Percentiles rank a stretch among this genome's conserved stretches.
These are phyloP conservation scores for Gossypium herbaceum DNA, from an alignment of 345 rosid species.

Conservation along the genomic window DNA sequence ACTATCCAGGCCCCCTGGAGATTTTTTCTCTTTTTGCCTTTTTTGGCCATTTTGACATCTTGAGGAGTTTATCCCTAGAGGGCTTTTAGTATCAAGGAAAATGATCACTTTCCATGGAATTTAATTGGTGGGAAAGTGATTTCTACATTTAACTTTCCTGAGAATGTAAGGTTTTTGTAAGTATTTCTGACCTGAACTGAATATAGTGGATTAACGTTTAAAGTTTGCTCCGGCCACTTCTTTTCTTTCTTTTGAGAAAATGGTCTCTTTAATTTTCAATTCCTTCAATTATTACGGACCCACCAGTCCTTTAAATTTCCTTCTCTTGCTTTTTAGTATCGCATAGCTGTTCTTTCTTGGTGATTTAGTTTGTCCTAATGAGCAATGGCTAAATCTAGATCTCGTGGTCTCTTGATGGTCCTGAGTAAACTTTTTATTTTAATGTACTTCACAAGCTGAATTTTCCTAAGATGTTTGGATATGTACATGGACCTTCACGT, in stretches of 20 bases:
- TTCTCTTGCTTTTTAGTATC: not conserved
- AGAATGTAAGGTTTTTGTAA: not conserved
- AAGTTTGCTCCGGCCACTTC: not conserved
- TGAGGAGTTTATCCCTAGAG: too few species aligned
- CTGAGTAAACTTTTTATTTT: not conserved
- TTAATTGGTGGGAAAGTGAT: too few species aligned
- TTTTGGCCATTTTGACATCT: too few species aligned
- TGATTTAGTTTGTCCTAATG: too few species aligned
- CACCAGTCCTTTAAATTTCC: not conserved
- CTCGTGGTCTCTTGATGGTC: not conserved
- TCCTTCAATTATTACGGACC: not conserved
- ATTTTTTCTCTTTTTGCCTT: too few species aligned
- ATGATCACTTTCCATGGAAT: too few species aligned
- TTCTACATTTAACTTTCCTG: too few species aligned
- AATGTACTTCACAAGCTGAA: not conserved
- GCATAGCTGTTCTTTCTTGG: not conserved
- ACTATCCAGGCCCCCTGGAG: too few species aligned
- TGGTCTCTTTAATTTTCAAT: not conserved
- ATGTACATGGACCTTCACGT: not conserved
- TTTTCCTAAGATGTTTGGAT: constrained; percentile 2
- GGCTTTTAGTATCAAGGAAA: too few species aligned
- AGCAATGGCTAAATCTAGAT: too few species aligned
- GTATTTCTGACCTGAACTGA: not conserved
- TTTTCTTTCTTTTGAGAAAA: not conserved
- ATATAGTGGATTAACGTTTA: not conserved